Conservation (phyloP, 2,329 filamentous ascomycete genomes). For the Hypocreales sp. region DNA sequence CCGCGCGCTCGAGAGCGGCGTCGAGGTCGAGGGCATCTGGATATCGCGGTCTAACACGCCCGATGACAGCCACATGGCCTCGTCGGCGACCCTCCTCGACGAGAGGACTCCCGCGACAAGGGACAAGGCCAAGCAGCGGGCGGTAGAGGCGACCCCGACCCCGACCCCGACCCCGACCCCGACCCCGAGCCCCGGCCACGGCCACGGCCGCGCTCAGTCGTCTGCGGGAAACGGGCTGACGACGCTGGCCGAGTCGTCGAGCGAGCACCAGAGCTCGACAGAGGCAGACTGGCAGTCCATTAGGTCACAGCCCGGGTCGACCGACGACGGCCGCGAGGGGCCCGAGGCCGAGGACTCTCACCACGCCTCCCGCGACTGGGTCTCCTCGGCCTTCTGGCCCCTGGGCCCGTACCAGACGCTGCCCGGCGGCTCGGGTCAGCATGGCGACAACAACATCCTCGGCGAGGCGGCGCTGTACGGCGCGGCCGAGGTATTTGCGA, state of each 20-base stretch:
- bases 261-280: not conserved
- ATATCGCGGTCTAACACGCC: constrained; percentile 39
- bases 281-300: no score
- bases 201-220: no score
- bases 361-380: no score
- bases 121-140: constrained; percentile 9
- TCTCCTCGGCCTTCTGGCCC: no score
- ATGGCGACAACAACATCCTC: no score
- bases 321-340: not conserved
- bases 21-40: constrained; percentile 78
- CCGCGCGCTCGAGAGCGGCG: constrained; percentile 66
- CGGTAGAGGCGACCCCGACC: constrained; percentile 2
- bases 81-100: constrained; percentile 10
- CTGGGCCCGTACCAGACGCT: not conserved
- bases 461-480: constrained; percentile 2
- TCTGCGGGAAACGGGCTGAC: no score
- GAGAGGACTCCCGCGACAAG: no score
- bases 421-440: not conserved
- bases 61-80: constrained; percentile 8
- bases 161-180: not conserved
- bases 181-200: not conserved
- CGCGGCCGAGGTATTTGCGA: constrained; percentile 4
- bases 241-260: not conserved
- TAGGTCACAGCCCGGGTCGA: not conserved
- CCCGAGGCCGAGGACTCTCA: no score